phyloP scores from a whole-genome alignment of 1,284 basidiomycete species.

The Fomitopsis pinicola region DNA sequence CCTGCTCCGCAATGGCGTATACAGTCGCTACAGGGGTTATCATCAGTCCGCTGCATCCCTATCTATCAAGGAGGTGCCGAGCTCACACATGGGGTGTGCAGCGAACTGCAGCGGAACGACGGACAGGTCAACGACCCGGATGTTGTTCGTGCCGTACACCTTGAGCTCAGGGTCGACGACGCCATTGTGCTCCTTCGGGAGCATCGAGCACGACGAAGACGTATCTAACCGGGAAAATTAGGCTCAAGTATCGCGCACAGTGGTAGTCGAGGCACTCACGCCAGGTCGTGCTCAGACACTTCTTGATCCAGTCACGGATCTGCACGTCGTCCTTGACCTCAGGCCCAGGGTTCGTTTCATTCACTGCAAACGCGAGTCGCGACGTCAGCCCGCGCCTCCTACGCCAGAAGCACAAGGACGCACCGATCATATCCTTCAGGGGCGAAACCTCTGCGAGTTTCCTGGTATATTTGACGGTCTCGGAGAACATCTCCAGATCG shows the following conservation, averaged over 20 bases:
- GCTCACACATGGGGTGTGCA: conserved; percentile 26
- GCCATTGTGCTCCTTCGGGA: conserved; percentile 22
- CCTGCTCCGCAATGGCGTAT: conserved; percentile 29
- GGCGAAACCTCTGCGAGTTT: conserved; percentile 36
- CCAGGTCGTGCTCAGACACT: conserved; percentile 21
- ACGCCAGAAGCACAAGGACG: neutral
- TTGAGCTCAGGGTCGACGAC: conserved; percentile 26
- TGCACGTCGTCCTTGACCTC: conserved; percentile 15
- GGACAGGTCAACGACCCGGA: conserved; percentile 33
- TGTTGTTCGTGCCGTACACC: conserved; percentile 34
- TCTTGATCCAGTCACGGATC: conserved; percentile 22
- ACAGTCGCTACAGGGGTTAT: conserved; percentile 19
- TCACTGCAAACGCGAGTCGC: conserved; percentile 1
- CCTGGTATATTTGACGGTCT: conserved; percentile 43
- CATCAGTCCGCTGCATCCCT: conserved; percentile 3
- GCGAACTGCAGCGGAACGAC: conserved; percentile 27
- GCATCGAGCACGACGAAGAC: conserved; percentile 26
- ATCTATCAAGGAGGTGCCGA: neutral
- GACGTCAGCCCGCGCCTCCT: neutral
- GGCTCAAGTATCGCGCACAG: neutral
- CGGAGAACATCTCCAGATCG: conserved; percentile 40
- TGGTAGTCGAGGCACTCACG: conserved; percentile 16
- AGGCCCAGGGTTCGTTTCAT: conserved; percentile 34
- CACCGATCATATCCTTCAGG: conserved; percentile 33
- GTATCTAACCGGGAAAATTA: conserved; percentile 18